Base-by-base conservation (phyloP, 106 monocot species). In the Apostasia ramifera region DNA sequence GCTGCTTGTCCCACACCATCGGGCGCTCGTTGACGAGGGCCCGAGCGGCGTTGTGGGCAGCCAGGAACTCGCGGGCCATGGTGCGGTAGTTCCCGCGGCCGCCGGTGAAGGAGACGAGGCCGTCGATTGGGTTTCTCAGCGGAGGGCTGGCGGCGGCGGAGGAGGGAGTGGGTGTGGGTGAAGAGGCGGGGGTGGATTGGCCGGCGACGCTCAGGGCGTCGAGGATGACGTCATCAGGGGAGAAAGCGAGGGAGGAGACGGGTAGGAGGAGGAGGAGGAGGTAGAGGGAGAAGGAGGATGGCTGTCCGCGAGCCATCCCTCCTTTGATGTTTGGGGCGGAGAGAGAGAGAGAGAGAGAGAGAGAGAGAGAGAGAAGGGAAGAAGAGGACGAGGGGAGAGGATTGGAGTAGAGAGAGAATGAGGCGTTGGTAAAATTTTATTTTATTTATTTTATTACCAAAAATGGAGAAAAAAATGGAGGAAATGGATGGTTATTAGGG, bases 11-110 rank as follows among this genome's bases (percentile, higher is more conserved):
- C 81, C 81, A 81, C 44, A 60, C 43, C 38, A 81, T 68, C 8
- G 61, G 67, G n/a, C 72, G 72, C 37, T 76, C 81, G 3, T 37
- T 26, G 5, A 73, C 76, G 2, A 3, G 8, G 6, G 72, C 15
- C 1, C 81, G 72, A 1, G 71, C 76, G 1, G 60, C 0, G 72
- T 81, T 76, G 72, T 81, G 81, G 54, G 72, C 61, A 0, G 41
- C 1, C 8, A 85, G 49, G 74, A 85, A 85, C 55, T 73, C 73
- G 6, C 61, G 62, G 0, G 73, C 57, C 57, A 59, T 71, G 4
- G 0, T 0, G 2, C 38, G 63, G 52, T 57, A 40, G 40, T 12
- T 41, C 2, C 44, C 39, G 3, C 54, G 49, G 47, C 53, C 48
- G 15, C 26, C 15, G 14, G 52, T 39, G 70, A 42, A 26, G 65